A percentile compares a stretch with the other conserved stretches of the same genome.
phyloP scores from a whole-genome alignment of 108 stramenopile genomes.

The Cyclotella atomus region DNA sequence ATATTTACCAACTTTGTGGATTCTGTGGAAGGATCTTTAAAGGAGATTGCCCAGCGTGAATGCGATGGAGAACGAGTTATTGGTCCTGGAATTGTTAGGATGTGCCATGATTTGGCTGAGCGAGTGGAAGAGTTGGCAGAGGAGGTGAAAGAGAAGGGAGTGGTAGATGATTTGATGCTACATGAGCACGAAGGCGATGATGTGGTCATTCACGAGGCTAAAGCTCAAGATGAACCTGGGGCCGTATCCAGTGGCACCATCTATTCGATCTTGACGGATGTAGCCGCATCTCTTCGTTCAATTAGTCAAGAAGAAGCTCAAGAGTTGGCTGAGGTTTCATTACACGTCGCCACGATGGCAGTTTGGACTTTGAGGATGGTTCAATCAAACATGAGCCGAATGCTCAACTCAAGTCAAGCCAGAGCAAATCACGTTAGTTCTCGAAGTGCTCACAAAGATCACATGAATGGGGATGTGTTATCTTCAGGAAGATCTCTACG shows the following conservation, averaged over 20 bases:
- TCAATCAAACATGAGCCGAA: constrained; percentile 59
- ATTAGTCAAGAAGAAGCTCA: constrained; percentile 74
- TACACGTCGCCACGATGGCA: constrained; percentile 74
- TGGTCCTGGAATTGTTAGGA: constrained; percentile 67
- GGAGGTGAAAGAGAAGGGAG: constrained; percentile 54
- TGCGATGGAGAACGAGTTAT: constrained; percentile 48
- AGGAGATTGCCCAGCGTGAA: constrained; percentile 32
- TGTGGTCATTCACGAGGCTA: constrained; percentile 42
- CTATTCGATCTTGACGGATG: constrained; percentile 61
- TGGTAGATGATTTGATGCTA: constrained; percentile 48
- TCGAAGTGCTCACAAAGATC: not conserved
- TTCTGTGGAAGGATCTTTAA: constrained; percentile 24
- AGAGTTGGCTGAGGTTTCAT: constrained; percentile 84
- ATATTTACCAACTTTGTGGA: constrained; percentile 41
- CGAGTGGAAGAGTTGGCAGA: constrained; percentile 56
- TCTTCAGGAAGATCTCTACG: constrained; percentile 8
- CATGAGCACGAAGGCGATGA: constrained; percentile 55
- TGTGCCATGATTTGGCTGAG: constrained; percentile 76
- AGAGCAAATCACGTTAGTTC: not conserved
- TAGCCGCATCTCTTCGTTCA: constrained; percentile 66
- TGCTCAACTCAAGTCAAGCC: constrained; percentile 15
- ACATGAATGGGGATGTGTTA: not conserved
- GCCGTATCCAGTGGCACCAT: constrained; percentile 53
- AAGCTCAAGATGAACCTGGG: constrained; percentile 14
- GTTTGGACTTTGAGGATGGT: constrained; percentile 64